A percentile compares a stretch with the other conserved stretches of the same genome.
Evolutionary conservation across 257 asterid species (phyloP).

Genomic region (Eustoma russellianum): DNA sequence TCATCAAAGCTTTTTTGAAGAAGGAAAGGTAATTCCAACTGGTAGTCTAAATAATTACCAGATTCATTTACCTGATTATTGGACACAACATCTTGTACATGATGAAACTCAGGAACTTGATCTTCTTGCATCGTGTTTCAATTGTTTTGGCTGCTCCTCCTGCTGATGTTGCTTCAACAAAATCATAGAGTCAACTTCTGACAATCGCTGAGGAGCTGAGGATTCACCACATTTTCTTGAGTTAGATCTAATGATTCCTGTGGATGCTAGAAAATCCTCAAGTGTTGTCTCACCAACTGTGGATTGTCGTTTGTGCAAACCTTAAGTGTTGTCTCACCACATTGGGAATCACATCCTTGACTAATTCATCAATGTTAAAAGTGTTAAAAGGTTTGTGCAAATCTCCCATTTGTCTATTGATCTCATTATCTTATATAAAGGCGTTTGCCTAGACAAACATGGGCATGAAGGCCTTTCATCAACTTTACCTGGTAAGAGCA

Average conservation of each 20-base stretch:
- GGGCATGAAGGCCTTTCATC: constrained; percentile 17
- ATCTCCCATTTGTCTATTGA: background rate
- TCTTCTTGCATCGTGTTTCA: constrained; percentile 4
- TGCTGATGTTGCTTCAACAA: constrained; percentile 2
- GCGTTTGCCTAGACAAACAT: constrained; percentile 10
- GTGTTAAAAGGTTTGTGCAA: background rate
- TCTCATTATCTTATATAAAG: constrained; percentile 12
- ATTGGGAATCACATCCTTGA: constrained; percentile 16
- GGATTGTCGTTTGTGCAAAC: no score
- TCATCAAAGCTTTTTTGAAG: background rate
- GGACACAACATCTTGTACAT: constrained; percentile 6
- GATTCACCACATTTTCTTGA: constrained; percentile 3
- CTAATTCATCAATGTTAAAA: constrained; percentile 17
- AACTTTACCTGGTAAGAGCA: constrained; percentile 16
- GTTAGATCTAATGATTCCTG: constrained; percentile 6
- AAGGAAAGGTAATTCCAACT: constrained; percentile 1
- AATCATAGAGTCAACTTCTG: constrained; percentile 1
- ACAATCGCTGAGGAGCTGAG: background rate
- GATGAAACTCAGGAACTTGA: background rate
- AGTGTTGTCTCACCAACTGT: constrained; percentile 8
- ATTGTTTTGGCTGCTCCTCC: constrained; percentile 8
- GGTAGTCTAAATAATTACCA: constrained; percentile 8
- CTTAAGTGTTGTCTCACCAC: constrained; percentile 8
- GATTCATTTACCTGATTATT: constrained; percentile 16
- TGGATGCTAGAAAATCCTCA: constrained; percentile 12